Evolutionary conservation across 805 yeast species (phyloP).

Genomic region (Yarrowia sp.): DNA sequence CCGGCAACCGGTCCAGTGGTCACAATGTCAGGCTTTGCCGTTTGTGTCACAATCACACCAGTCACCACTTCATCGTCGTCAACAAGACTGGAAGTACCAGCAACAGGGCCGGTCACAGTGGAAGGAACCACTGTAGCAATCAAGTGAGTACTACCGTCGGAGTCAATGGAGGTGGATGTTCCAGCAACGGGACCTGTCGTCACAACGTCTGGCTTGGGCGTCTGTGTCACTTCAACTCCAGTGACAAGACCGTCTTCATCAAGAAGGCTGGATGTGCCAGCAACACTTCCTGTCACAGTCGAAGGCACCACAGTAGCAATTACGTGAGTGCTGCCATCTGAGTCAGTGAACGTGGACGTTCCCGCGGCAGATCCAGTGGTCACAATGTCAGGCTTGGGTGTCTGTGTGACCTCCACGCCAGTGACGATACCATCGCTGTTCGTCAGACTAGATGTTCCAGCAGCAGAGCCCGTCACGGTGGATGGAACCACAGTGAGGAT

Average conservation of each 20-base stretch:
- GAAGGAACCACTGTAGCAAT: not conserved
- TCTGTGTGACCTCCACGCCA: not conserved
- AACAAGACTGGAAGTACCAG: not conserved
- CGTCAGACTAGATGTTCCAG: not conserved
- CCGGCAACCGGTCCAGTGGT: not conserved
- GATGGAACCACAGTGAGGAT: not conserved
- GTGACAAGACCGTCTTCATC: not conserved
- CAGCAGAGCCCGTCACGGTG: not conserved
- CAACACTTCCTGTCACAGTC: not conserved
- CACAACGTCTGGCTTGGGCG: not conserved
- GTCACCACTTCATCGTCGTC: not conserved
- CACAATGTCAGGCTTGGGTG: not conserved
- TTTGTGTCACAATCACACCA: not conserved
- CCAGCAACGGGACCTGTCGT: not conserved
- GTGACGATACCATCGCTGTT: not conserved
- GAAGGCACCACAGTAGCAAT: not conserved
- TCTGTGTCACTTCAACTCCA: not conserved
- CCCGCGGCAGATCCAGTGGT: not conserved
- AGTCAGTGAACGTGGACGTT: too few species aligned
- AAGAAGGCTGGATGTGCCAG: not conserved
- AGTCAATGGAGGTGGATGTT: not conserved
- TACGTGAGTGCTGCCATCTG: not conserved
- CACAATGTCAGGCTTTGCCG: too few species aligned
- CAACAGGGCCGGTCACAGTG: not conserved
- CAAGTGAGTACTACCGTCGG: not conserved